Conservation (phyloP, 768 basidiomycete species). For the Pholiota microspora region DNA sequence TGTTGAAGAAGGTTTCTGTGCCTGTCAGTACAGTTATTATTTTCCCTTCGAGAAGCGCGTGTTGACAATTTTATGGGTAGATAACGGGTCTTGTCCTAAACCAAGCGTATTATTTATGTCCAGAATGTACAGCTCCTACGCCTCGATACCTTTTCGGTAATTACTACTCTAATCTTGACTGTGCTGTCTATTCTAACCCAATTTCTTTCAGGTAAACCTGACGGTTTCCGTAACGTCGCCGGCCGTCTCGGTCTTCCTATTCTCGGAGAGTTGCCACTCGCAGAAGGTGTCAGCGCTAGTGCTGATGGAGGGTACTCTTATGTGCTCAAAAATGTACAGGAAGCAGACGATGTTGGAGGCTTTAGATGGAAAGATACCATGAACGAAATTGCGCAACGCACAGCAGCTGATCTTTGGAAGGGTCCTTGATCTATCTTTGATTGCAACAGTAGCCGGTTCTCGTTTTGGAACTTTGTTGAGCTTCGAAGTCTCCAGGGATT, state of each 20-base stretch:
- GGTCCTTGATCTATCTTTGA: neutral
- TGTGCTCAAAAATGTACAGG: slow-evolving; percentile 19
- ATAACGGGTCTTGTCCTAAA: slow-evolving; percentile 88
- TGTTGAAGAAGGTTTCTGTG: slow-evolving; percentile 86
- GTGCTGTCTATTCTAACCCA: slow-evolving; percentile 30
- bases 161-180: neutral
- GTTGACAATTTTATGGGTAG: slow-evolving; percentile 34
- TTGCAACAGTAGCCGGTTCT: neutral
- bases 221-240: slow-evolving; percentile 60
- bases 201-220: slow-evolving; percentile 52
- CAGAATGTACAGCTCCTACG: slow-evolving; percentile 59
- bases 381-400: slow-evolving; percentile 18
- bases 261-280: slow-evolving; percentile 81
- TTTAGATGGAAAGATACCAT: slow-evolving; percentile 24
- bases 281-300: slow-evolving; percentile 66
- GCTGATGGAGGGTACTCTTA: slow-evolving; percentile 72
- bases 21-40: slow-evolving; percentile 64
- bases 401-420: slow-evolving; percentile 15
- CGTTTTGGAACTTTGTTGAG: neutral
- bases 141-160: slow-evolving; percentile 32
- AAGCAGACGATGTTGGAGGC: slow-evolving; percentile 22
- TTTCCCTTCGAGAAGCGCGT: neutral
- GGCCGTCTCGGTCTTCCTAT: slow-evolving; percentile 55
- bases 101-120: slow-evolving; percentile 80
- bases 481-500: neutral